Conservation (phyloP, 1,284 basidiomycete species). For the Malassezia dermatis region DNA sequence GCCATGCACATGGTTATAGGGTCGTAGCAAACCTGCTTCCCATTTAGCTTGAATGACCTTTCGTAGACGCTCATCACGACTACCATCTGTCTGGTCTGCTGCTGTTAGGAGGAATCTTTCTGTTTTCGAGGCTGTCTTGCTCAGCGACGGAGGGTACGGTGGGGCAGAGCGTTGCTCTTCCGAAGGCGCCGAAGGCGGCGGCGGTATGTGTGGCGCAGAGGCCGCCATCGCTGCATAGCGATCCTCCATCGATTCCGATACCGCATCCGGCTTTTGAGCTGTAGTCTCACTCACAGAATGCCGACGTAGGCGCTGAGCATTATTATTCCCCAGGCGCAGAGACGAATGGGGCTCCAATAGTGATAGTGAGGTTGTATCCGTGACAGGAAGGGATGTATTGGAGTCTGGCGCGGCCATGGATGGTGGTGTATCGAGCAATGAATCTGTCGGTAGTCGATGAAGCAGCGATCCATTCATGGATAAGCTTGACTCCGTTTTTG, state of each 20-base stretch:
- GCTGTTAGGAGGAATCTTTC: constrained; percentile 86
- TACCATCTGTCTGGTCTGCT: constrained; percentile 84
- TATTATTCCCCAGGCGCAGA: background rate
- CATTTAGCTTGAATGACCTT: constrained; percentile 93
- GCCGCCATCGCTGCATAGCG: background rate
- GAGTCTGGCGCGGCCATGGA: background rate
- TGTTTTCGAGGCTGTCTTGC: constrained; percentile 36
- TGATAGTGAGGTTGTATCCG: background rate
- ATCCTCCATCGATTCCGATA: background rate
- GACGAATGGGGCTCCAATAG: background rate
- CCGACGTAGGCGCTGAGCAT: background rate
- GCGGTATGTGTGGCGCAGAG: constrained; percentile 9
- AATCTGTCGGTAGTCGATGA: background rate
- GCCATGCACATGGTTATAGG: constrained; percentile 75
- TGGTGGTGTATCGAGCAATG: constrained; percentile 2
- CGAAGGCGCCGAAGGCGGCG: background rate
- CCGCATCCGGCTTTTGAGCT: background rate
- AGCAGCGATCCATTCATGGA: background rate
- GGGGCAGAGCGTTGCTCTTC: background rate
- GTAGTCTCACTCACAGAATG: background rate
- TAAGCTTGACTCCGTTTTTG: background rate
- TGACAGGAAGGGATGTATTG: background rate
- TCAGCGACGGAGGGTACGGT: constrained; percentile 18
- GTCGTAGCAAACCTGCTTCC: constrained; percentile 84
- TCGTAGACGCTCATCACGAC: constrained; percentile 76